These are phyloP conservation scores for Schwanniomyces yamadae DNA, from an alignment of 805 yeast genomes.

Conservation along the genomic window DNA sequence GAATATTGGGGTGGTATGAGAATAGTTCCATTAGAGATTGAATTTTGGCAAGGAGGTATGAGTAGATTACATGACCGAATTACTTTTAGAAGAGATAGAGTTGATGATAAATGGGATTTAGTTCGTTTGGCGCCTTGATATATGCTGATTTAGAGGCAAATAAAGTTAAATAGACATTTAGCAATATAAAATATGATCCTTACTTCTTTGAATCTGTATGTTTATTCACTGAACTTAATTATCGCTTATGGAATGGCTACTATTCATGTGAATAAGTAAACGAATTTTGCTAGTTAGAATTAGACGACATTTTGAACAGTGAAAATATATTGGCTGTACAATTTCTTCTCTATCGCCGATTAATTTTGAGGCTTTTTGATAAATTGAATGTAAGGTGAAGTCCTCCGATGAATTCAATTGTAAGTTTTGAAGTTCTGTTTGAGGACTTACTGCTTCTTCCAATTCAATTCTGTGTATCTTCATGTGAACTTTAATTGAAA, in stretches of 20 bases:
- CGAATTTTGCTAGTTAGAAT: no score
- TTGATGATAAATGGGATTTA: slow-evolving; percentile 56
- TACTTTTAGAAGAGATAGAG: slow-evolving; percentile 57
- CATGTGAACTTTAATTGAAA: slow-evolving; percentile 7
- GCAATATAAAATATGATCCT: not conserved
- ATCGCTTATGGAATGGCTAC: not conserved
- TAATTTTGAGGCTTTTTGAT: no score
- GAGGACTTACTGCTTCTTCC: not conserved
- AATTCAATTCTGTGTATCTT: slow-evolving; percentile 8
- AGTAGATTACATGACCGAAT: slow-evolving; percentile 90
- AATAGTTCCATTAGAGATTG: slow-evolving; percentile 83
- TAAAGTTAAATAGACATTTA: slow-evolving; percentile 15
- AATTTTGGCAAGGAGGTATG: slow-evolving; percentile 96
- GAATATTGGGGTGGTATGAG: slow-evolving; percentile 95
- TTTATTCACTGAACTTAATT: not conserved
- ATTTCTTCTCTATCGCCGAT: no score
- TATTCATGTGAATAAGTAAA: not conserved
- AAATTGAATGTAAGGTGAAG: not conserved
- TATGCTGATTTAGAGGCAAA: no score
- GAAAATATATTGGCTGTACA: no score
- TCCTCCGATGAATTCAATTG: not conserved
- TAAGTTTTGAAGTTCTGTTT: not conserved
- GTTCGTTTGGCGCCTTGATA: slow-evolving; percentile 81
- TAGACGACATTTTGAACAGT: no score
- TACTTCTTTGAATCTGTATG: no score